Percentiles rank a stretch among this genome's conserved stretches.
phyloP scores from a whole-genome alignment of 495 filamentous ascomycete species.

The Immersiella caudata region DNA sequence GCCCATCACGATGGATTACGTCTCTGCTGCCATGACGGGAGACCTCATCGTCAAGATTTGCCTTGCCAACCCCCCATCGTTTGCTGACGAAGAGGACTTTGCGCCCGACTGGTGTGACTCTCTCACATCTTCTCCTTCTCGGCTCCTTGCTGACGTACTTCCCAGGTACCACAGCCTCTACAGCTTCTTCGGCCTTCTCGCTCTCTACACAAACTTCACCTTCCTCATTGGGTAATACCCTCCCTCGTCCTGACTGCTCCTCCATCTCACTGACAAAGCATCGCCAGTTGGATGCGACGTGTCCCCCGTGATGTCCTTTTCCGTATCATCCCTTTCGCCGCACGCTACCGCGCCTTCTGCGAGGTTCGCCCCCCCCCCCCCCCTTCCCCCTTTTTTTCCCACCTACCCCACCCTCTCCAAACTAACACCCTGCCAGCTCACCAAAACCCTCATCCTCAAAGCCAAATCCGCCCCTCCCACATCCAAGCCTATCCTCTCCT shows the following conservation, averaged over 20 bases:
- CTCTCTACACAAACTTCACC: constrained; percentile 12
- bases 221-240: constrained; percentile 9
- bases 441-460: not conserved
- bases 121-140: not conserved
- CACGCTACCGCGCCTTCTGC: constrained; percentile 5
- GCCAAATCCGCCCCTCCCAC: not conserved
- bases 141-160: not conserved
- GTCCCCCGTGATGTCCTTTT: constrained; percentile 9
- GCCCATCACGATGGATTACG: constrained; percentile 11
- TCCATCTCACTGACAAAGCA: not conserved
- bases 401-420: not conserved
- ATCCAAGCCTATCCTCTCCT: constrained; percentile 1
- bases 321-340: constrained; percentile 6
- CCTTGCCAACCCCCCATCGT: not conserved
- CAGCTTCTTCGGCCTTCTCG: constrained; percentile 4
- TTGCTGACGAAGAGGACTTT: constrained; percentile 4
- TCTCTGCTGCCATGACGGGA: constrained; percentile 12
- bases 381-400: not conserved
- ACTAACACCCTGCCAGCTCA: not conserved
- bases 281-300: not conserved
- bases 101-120: constrained; percentile 8
- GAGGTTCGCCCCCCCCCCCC: not conserved
- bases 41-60: constrained; percentile 9
- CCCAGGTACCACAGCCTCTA: constrained; percentile 12
- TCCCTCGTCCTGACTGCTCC: not conserved